phyloP scores from a whole-genome alignment of 371 early-diverging fungal genomes.

The Lichtheimia ramosa region DNA sequence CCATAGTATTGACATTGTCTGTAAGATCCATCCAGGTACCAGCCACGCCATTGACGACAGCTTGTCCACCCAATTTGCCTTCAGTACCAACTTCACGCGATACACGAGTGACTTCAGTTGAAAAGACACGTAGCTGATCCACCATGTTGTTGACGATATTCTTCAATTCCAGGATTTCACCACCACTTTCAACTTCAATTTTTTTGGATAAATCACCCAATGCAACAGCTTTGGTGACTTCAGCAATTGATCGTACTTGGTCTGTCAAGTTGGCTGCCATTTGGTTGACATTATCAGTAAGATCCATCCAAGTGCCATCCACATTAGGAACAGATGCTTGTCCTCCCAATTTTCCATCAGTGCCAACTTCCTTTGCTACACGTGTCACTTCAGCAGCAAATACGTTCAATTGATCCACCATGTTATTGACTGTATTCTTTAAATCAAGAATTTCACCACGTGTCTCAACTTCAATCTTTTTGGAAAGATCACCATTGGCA shows the following conservation, averaged over 20 bases:
- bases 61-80: too few relatives aligned
- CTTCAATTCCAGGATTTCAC: slow-evolving; percentile 38
- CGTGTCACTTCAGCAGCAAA: slow-evolving; percentile 39
- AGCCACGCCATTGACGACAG: too few relatives aligned
- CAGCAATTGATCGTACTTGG: slow-evolving; percentile 50
- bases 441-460: slow-evolving; percentile 61
- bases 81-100: too few relatives aligned
- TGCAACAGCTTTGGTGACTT: slow-evolving; percentile 39
- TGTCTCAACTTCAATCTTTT: slow-evolving; percentile 55
- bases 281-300: slow-evolving; percentile 43
- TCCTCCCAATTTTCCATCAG: slow-evolving; percentile 47
- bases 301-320: slow-evolving; percentile 36
- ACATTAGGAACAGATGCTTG: slow-evolving; percentile 43
- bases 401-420: slow-evolving; percentile 51
- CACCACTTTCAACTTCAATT: slow-evolving; percentile 30
- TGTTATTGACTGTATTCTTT: slow-evolving; percentile 64
- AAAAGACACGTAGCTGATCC: slow-evolving; percentile 19
- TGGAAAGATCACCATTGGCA: slow-evolving; percentile 60
- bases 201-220: slow-evolving; percentile 35
- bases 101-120: too few relatives aligned
- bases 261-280: slow-evolving; percentile 43
- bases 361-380: slow-evolving; percentile 53
- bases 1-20: slow-evolving; percentile 32
- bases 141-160: slow-evolving; percentile 24
- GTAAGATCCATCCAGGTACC: slow-evolving; percentile 18